Percentiles rank a stretch among this genome's conserved stretches.
Evolutionary conservation across 1,284 basidiomycete genomes (phyloP).

Genomic region (Limonomyces culmigenus): DNA sequence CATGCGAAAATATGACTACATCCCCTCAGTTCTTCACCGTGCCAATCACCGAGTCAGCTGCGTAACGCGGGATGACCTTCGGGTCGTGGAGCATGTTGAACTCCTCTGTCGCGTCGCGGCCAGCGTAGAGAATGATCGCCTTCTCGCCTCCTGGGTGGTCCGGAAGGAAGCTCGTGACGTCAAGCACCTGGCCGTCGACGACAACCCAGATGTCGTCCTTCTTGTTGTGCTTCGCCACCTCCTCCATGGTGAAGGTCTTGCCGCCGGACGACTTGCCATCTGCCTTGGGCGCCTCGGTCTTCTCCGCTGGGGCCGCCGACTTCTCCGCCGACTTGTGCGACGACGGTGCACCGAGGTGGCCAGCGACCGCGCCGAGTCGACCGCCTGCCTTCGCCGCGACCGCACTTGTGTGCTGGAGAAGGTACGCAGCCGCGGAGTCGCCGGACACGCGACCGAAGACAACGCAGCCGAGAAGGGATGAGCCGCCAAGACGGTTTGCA

Average conservation of each 20-base stretch:
- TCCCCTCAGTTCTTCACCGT: too few relatives aligned
- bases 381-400: slow-evolving; percentile 68
- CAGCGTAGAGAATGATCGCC: slow-evolving; percentile 83
- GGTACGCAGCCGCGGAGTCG: slow-evolving; percentile 31
- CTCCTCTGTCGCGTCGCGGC: slow-evolving; percentile 87
- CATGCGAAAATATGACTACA: too few relatives aligned
- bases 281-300: too few relatives aligned
- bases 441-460: slow-evolving; percentile 64
- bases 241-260: slow-evolving; percentile 47
- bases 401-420: neutral
- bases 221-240: slow-evolving; percentile 80
- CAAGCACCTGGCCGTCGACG: slow-evolving; percentile 73
- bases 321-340: slow-evolving; percentile 8
- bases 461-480: neutral
- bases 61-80: too few relatives aligned
- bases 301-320: slow-evolving; percentile 12
- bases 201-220: slow-evolving; percentile 90
- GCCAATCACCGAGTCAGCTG: too few relatives aligned
- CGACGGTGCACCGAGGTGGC: slow-evolving; percentile 44
- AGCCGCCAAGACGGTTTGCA: neutral
- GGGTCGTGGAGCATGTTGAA: slow-evolving; percentile 85
- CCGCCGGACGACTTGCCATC: too few relatives aligned
- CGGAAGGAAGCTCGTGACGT: slow-evolving; percentile 75
- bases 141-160: slow-evolving; percentile 83
- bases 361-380: slow-evolving; percentile 63